phyloP scores from a whole-genome alignment of 805 yeast species.

The Ascoidea asiatica region DNA sequence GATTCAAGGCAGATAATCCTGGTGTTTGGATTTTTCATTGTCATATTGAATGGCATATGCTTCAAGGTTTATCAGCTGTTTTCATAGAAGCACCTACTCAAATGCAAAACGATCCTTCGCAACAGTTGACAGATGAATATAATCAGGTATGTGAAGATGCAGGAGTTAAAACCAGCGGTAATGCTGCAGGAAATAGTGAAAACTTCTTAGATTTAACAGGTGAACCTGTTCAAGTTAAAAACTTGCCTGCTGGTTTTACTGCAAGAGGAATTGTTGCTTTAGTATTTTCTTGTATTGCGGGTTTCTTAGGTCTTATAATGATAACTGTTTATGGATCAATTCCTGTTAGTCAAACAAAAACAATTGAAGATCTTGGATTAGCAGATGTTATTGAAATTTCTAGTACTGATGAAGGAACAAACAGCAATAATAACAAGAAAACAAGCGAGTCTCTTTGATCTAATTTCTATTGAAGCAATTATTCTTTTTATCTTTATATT shows the following conservation, averaged over 20 bases:
- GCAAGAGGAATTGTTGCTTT: slow-evolving; percentile 89
- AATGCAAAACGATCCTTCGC: slow-evolving; percentile 37
- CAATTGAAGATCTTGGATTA: slow-evolving; percentile 26
- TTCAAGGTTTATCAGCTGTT: slow-evolving; percentile 43
- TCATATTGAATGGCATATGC: slow-evolving; percentile 61
- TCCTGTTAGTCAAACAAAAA: slow-evolving; percentile 56
- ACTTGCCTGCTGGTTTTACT: slow-evolving; percentile 80
- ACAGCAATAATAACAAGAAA: too few relatives aligned
- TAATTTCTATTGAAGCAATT: too few relatives aligned
- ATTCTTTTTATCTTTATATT: too few relatives aligned
- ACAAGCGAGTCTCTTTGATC: too few relatives aligned
- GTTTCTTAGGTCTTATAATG: slow-evolving; percentile 62
- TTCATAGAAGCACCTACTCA: slow-evolving; percentile 31
- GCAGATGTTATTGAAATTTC: slow-evolving; percentile 22
- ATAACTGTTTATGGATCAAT: slow-evolving; percentile 72
- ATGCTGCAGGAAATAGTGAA: slow-evolving; percentile 72
- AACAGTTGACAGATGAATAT: slow-evolving; percentile 49
- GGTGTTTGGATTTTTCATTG: slow-evolving; percentile 79
- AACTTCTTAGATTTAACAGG: slow-evolving; percentile 57
- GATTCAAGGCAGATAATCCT: slow-evolving; percentile 55
- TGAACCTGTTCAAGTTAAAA: slow-evolving; percentile 49
- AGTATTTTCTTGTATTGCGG: slow-evolving; percentile 78
- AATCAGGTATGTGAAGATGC: slow-evolving; percentile 42
- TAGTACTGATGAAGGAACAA: too few relatives aligned
- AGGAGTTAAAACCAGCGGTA: slow-evolving; percentile 47